phyloP scores from a whole-genome alignment of 257 asterid genomes.

The Euphrasia confusa region DNA sequence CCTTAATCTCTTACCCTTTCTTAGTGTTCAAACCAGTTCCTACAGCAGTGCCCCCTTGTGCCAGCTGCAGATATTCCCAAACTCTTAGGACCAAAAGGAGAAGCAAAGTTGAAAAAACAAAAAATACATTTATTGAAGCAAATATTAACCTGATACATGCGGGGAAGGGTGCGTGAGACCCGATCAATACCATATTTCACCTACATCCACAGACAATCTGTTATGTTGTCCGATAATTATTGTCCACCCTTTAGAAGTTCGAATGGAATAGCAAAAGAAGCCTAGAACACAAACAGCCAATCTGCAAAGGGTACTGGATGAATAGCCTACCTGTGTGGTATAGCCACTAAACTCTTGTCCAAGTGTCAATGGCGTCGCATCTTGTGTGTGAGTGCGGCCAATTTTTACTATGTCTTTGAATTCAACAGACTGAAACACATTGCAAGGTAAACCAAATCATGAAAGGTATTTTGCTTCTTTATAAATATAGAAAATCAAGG shows the following conservation, averaged over 20 bases:
- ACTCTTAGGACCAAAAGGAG: slow-evolving; percentile 30
- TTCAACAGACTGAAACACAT: slow-evolving; percentile 55
- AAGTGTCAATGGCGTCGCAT: slow-evolving; percentile 97
- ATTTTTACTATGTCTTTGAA: slow-evolving; percentile 90
- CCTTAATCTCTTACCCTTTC: slow-evolving; percentile 59
- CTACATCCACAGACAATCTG: slow-evolving; percentile 35
- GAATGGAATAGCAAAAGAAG: slow-evolving; percentile 18
- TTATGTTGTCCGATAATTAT: slow-evolving; percentile 2
- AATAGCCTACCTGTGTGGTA: slow-evolving; percentile 80
- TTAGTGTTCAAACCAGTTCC: slow-evolving; percentile 97
- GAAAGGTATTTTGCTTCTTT: slow-evolving; percentile 9
- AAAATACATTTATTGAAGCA: slow-evolving; percentile 9
- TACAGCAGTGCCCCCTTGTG: slow-evolving; percentile 99
- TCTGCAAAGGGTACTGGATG: slow-evolving; percentile 7
- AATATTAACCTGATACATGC: slow-evolving; percentile 71
- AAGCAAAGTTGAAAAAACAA: slow-evolving; percentile 19
- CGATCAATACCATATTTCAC: slow-evolving; percentile 91
- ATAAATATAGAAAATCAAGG: slow-evolving; percentile 1
- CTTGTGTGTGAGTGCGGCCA: slow-evolving; percentile 99
- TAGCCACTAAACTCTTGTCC: slow-evolving; percentile 99
- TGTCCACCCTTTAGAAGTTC: slow-evolving; percentile 15
- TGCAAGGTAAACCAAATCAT: slow-evolving; percentile 9
- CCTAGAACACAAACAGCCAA: neutral
- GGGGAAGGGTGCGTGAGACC: slow-evolving; percentile 83
- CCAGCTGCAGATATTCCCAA: slow-evolving; percentile 65